Base-by-base conservation (phyloP, 306 rosid species). In the Urtica urens region DNA sequence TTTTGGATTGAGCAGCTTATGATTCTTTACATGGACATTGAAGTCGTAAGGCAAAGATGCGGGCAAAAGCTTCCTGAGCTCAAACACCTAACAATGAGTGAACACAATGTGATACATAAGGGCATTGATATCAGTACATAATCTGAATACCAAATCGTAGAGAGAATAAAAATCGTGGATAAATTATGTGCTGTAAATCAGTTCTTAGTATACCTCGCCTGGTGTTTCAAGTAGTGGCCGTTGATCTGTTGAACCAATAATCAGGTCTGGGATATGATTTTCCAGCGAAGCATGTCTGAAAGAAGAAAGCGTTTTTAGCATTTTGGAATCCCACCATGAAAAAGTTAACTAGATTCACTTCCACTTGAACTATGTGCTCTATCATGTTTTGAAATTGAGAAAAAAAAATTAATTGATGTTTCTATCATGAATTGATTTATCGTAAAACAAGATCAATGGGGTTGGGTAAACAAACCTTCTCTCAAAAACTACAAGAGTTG, bases 161-260 rank as follows among this genome's bases (percentile, higher is more conserved):
- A 35, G 0, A 9, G n/a, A 3, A 10, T 13, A 35, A 35, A 35
- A n/a, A n/a, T n/a, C n/a, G n/a, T n/a, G n/a, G n/a, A n/a, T n/a
- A n/a, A n/a, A n/a, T n/a, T n/a, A n/a, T n/a, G n/a, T n/a, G n/a
- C n/a, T n/a, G n/a, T n/a, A n/a, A n/a, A n/a, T n/a, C n/a, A n/a
- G n/a, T n/a, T n/a, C n/a, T n/a, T n/a, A n/a, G 45, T 72, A 42
- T 67, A 85, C 95, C 86, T 90, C 99, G 17, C 99, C 92, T 17
- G 92, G 94, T 47, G 94, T 85, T 71, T 90, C 94, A 67, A 90
- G 81, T 59, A 90, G 84, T 19, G 95, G 92, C 57, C 75, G 99
- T 68, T 61, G 68, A 42, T 84, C 71, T 18, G 95, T 85, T 35
- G 94, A 74, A 73, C 76, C 78, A 23, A 71, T 57, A 56, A 79